Conservation (phyloP, 1,284 basidiomycete genomes). For the Marasmius fiardii region DNA sequence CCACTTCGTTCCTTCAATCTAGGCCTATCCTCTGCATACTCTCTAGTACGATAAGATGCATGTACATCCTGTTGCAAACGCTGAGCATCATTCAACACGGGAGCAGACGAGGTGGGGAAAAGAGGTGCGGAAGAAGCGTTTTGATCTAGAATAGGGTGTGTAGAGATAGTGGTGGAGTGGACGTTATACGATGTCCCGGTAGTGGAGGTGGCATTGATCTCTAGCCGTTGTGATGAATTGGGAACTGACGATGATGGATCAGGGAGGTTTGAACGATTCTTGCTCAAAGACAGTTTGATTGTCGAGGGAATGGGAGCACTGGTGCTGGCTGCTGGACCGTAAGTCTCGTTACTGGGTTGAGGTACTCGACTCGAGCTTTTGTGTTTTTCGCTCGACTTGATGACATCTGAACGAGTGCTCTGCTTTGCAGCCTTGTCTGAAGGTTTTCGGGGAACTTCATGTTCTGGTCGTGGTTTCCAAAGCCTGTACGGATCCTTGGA, state of each 20-base stretch:
- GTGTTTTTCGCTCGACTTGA: slow-evolving; percentile 21
- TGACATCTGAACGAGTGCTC: slow-evolving; percentile 12
- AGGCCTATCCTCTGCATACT: slow-evolving; percentile 2
- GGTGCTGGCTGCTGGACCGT: too few relatives aligned
- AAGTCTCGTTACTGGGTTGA: slow-evolving; percentile 7
- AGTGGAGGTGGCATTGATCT: not conserved
- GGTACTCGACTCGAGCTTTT: slow-evolving; percentile 24
- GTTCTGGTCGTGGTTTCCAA: slow-evolving; percentile 14
- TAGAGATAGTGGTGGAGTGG: not conserved
- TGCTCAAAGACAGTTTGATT: slow-evolving; percentile 10
- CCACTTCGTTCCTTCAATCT: slow-evolving; percentile 1
- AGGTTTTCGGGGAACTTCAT: slow-evolving; percentile 8
- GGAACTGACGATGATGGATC: slow-evolving; percentile 4
- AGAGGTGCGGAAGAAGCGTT: not conserved
- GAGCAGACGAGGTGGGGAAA: not conserved
- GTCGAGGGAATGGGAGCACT: not conserved
- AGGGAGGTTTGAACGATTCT: slow-evolving; percentile 10
- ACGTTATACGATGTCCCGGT: not conserved
- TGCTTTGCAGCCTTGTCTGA: slow-evolving; percentile 11
- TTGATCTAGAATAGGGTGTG: not conserved
- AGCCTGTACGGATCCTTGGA: slow-evolving; percentile 32
- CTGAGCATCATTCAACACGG: not conserved
- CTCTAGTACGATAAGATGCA: not conserved
- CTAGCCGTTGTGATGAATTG: not conserved
- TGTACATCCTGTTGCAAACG: slow-evolving; percentile 4